These are phyloP conservation scores for Lagenidium giganteum DNA, from an alignment of 352 stramenopile genomes.

Conservation along the genomic window DNA sequence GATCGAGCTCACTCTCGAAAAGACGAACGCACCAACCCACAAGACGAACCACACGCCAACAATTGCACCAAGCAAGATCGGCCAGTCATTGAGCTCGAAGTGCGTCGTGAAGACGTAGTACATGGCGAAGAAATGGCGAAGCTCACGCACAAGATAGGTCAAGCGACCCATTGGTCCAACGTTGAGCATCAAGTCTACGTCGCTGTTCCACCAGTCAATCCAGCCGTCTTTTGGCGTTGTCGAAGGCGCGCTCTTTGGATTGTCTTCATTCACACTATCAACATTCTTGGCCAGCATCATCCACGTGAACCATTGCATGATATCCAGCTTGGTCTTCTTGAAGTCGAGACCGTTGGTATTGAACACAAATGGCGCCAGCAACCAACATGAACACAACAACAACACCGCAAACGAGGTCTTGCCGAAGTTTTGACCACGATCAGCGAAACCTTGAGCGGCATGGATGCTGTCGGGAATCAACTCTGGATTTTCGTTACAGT, in stretches of 20 bases:
- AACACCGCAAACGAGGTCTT: conserved; percentile 69
- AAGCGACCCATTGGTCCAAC: conserved; percentile 56
- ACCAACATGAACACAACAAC: conserved; percentile 71
- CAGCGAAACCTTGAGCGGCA: conserved; percentile 68
- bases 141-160: conserved; percentile 65
- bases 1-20: too few relatives aligned
- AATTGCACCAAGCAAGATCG: too few relatives aligned
- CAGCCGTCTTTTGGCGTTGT: conserved; percentile 54
- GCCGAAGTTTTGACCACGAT: too few relatives aligned
- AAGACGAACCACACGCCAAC: too few relatives aligned
- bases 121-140: conserved; percentile 71
- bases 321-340: conserved; percentile 70
- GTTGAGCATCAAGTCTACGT: conserved; percentile 52
- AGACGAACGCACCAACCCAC: too few relatives aligned
- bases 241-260: conserved; percentile 53
- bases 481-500: conserved; percentile 55
- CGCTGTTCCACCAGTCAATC: conserved; percentile 68
- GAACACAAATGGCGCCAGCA: conserved; percentile 70
- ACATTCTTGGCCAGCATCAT: too few relatives aligned
- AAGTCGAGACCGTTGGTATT: conserved; percentile 76
- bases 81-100: too few relatives aligned
- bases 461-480: too few relatives aligned
- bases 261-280: conserved; percentile 27
- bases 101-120: conserved; percentile 66
- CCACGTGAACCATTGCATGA: conserved; percentile 54